Percentiles rank a stretch among this genome's conserved stretches.
Evolutionary conservation across 495 filamentous ascomycete genomes (phyloP).

Genomic region (Hypoxylon rickii): DNA sequence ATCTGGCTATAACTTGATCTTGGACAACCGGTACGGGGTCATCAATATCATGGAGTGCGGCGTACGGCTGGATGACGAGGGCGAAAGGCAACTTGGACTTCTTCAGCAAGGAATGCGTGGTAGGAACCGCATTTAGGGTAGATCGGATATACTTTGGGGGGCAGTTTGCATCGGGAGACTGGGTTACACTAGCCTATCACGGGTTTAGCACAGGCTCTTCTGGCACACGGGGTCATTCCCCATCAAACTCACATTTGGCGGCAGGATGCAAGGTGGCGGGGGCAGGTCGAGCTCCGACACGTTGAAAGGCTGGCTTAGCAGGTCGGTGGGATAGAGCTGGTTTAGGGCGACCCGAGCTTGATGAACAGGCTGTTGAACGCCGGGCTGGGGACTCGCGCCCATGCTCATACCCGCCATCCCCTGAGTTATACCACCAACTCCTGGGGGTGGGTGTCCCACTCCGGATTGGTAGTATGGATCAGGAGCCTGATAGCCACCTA

Average conservation of each 20-base stretch:
- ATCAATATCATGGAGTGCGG: constrained; percentile 86
- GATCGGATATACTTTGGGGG: constrained; percentile 93
- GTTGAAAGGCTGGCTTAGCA: constrained; percentile 91
- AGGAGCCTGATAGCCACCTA: constrained; percentile 68
- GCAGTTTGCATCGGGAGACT: constrained; percentile 91
- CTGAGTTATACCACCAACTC: constrained; percentile 76
- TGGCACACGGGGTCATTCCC: neutral
- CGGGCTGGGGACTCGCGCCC: constrained; percentile 57
- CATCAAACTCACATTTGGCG: constrained; percentile 75
- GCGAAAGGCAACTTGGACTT: constrained; percentile 96
- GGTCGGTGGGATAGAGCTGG: constrained; percentile 87
- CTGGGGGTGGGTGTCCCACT: constrained; percentile 53
- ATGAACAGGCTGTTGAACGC: constrained; percentile 58
- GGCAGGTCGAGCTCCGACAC: constrained; percentile 89
- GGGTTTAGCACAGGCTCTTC: constrained; percentile 36
- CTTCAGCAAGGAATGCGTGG: constrained; percentile 87
- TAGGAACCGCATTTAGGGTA: constrained; percentile 90
- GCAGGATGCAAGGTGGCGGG: constrained; percentile 87
- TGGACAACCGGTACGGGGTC: constrained; percentile 89
- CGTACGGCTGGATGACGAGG: constrained; percentile 94
- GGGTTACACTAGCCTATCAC: constrained; percentile 77
- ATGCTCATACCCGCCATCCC: constrained; percentile 83
- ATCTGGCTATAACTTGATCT: constrained; percentile 96
- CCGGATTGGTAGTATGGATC: constrained; percentile 67
- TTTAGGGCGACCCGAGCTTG: constrained; percentile 69